Base-by-base conservation (phyloP, 2,329 filamentous ascomycete species). In the Clarireedia homoeocarpa region DNA sequence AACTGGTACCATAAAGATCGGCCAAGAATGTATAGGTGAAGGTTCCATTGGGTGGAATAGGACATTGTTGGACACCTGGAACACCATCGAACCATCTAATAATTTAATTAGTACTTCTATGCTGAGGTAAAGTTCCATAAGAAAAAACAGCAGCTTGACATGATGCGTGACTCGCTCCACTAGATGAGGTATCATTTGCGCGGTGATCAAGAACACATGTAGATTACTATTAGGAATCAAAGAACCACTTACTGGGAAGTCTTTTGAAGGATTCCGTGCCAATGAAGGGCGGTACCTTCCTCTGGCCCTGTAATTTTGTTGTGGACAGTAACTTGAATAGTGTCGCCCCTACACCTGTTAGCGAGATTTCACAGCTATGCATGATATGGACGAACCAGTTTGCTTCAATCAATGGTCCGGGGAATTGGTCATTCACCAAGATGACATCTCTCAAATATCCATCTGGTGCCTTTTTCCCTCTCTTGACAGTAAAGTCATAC, bases 261-360 rank as follows among this genome's bases (percentile, higher is more conserved):
- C 48, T 63, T 68, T 61, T 81, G 76, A 36, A 75, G 71, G 48
- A 82, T 59, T 26, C 76, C 79, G 77, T 78, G 38, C 72, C 72
- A 57, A 74, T 82, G 59, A 62, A 63, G 68, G 62, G 71, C 68
- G 63, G 61, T 73, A 7, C 68, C 64, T 58, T 71, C 66, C 38
- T 62, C 54, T 20, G 63, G 62, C 27, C 65, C 69, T 10, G 73
- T 79, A 10, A 90, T 80, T 51, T 82, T 78, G 70, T 94, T 94
- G 70, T 81, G 77, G 55, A 91, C 78, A 30, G 83, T 83, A 40
- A 89, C 81, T 54, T 87, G 73, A 51, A 83, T 76, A 2, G 56
- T 65, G 52, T 73, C 71, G 7, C 69, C 70, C 63, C 61, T 61
- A 26, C 15, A 42, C 17, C 20, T 27, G n/a, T 50, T 52, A 42